Evolutionary conservation across 495 filamentous ascomycete species (phyloP).

Genomic region (Talaromyces borbonicus): DNA sequence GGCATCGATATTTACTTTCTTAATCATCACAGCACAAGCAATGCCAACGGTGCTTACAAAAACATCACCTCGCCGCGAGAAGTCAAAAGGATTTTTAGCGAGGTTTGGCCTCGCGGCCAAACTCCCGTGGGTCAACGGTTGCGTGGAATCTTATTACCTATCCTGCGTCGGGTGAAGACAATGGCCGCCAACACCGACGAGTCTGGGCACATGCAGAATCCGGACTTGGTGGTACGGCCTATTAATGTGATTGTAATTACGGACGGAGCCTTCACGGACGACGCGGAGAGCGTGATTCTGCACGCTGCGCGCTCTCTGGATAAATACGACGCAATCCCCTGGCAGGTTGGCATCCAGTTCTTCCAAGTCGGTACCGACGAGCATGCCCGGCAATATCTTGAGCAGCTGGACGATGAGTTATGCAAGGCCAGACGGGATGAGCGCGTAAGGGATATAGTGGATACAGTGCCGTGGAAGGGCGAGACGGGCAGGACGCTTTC

Average conservation of each 20-base stretch:
- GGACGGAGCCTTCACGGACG: slow-evolving; percentile 78
- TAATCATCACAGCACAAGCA: slow-evolving; percentile 43
- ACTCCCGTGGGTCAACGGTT: slow-evolving; percentile 74
- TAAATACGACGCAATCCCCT: slow-evolving; percentile 56
- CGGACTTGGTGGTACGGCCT: slow-evolving; percentile 47
- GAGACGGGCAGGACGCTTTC: slow-evolving; percentile 33
- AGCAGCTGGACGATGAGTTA: slow-evolving; percentile 72
- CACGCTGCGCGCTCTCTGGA: slow-evolving; percentile 62
- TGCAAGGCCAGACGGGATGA: slow-evolving; percentile 35
- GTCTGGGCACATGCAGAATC: slow-evolving; percentile 12
- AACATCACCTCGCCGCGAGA: slow-evolving; percentile 43
- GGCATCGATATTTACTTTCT: slow-evolving; percentile 96
- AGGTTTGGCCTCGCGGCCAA: slow-evolving; percentile 50
- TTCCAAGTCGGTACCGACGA: slow-evolving; percentile 84
- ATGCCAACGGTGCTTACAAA: slow-evolving; percentile 35
- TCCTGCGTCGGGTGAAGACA: slow-evolving; percentile 38
- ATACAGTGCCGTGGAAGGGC: slow-evolving; percentile 70
- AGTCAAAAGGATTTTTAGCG: slow-evolving; percentile 58
- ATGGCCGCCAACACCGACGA: slow-evolving; percentile 35
- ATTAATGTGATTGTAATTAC: slow-evolving; percentile 93
- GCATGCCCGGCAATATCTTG: slow-evolving; percentile 51
- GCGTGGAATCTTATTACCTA: slow-evolving; percentile 62
- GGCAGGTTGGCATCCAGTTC: slow-evolving; percentile 93
- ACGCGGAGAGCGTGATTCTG: slow-evolving; percentile 64
- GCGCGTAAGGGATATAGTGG: slow-evolving; percentile 78